Conservation (phyloP, 805 yeast genomes). For the Myxozyma melibiosi region DNA sequence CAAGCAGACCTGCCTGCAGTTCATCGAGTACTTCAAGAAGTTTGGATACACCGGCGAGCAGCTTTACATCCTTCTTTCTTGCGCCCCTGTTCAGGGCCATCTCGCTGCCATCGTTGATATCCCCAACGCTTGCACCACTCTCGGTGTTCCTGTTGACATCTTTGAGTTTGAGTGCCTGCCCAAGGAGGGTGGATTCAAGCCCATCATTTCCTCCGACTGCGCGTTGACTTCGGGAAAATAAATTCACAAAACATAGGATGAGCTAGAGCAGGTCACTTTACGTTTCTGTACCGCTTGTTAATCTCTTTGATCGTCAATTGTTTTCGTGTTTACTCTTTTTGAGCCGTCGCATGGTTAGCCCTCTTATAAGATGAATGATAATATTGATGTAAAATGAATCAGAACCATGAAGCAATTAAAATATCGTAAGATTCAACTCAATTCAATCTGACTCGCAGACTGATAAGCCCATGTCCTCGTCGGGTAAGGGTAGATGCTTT, state of each 20-base stretch:
- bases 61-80: conserved; percentile 49
- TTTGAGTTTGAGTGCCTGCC: conserved; percentile 50
- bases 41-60: conserved; percentile 57
- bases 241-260: not conserved
- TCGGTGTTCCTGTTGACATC: conserved; percentile 55
- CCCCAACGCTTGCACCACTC: conserved; percentile 56
- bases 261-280: no score
- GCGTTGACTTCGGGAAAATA: conserved; percentile 18
- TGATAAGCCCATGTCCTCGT: no score
- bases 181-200: conserved; percentile 25
- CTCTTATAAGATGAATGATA: no score
- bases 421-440: no score
- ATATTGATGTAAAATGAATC: no score
- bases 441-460: no score
- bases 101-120: conserved; percentile 56
- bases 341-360: no score
- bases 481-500: conserved; percentile 4
- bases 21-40: conserved; percentile 53
- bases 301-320: no score
- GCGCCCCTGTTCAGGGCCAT: conserved; percentile 56
- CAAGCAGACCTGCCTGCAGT: conserved; percentile 53
- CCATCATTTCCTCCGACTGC: conserved; percentile 15
- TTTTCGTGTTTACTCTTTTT: no score
- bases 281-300: no score
- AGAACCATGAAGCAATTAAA: no score